Evolutionary conservation across 768 basidiomycete genomes (phyloP), one percentile per base, ranked within the genome.

Genomic region (Mycena metata): DNA sequence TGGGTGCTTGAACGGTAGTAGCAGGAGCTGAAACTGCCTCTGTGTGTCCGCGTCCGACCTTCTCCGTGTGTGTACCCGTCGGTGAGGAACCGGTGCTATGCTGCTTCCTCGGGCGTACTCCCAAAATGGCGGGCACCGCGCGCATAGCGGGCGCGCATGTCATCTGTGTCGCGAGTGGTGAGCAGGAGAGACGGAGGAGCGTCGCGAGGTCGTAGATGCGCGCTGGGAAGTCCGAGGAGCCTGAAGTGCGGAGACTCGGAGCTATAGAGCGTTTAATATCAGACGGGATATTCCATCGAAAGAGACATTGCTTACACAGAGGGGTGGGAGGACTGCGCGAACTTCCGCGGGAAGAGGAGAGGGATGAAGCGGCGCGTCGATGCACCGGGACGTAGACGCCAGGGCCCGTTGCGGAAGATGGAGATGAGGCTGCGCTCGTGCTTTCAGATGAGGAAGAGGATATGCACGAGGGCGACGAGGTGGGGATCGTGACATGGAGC

Each of bases 331-430:
- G 21, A 13, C 24, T 24, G 15, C 23, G 23, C 21, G 21, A 2
- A n/a, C 8, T 21, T n/a, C n/a, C n/a, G 46, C 46, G n/a, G 24
- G 55, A 23, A 24, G 55, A 9, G 9, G 55, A 36, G 8, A 2
- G 42, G 12, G 21, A 17, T 16, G 55, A 9, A 17, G 13, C 2
- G 23, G 2, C 11, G 23, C 55, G 55, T 15, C 55, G 55, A 16
- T 42, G 39, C 12, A 56, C 55, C 6, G 55, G 55, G 16, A 56
- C 26, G 41, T 56, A 56, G 8, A n/a, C n/a, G n/a, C n/a, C n/a
- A n/a, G n/a, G n/a, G n/a, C n/a, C n/a, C n/a, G 42, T 39, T 3
- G 23, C 39, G 13, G 41, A 16, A 12, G 21, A 10, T 41, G 36
- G 19, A 24, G 55, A 41, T 3, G 19, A 6, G 15, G 39, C 23